Evolutionary conservation across 495 filamentous ascomycete species (phyloP).

Genomic region (Astrothelium macrocarpum): DNA sequence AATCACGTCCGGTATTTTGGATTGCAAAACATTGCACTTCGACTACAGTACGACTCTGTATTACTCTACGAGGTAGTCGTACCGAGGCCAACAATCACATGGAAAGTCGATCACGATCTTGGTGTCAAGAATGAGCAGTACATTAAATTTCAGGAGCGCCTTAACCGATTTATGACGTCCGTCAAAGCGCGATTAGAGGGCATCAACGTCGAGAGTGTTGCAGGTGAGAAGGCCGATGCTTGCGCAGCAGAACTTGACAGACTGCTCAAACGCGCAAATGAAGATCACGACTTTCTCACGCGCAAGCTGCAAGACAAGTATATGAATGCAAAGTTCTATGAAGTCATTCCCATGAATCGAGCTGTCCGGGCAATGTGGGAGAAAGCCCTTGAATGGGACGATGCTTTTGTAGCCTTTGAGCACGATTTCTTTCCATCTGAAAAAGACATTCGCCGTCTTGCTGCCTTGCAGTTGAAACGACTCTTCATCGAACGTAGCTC

Average conservation of each 20-base stretch:
- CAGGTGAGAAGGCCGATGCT: slow-evolving; percentile 71
- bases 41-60: slow-evolving; percentile 86
- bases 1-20: slow-evolving; percentile 91
- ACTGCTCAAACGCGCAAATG: slow-evolving; percentile 62
- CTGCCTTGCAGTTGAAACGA: slow-evolving; percentile 85
- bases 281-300: slow-evolving; percentile 64
- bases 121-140: slow-evolving; percentile 88
- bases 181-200: slow-evolving; percentile 72
- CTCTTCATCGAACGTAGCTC: slow-evolving; percentile 85
- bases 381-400: slow-evolving; percentile 89
- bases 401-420: slow-evolving; percentile 79
- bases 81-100: slow-evolving; percentile 78
- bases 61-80: slow-evolving; percentile 94
- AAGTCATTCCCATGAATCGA: slow-evolving; percentile 84
- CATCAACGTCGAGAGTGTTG: slow-evolving; percentile 82
- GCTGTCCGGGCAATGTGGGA: slow-evolving; percentile 83
- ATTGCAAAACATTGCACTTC: slow-evolving; percentile 70
- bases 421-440: slow-evolving; percentile 91
- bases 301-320: slow-evolving; percentile 80
- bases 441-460: slow-evolving; percentile 88
- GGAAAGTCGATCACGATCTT: slow-evolving; percentile 93
- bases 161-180: slow-evolving; percentile 77
- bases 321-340: slow-evolving; percentile 87
- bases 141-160: slow-evolving; percentile 62
- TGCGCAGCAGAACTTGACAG: slow-evolving; percentile 73